Evolutionary conservation across 2,329 filamentous ascomycete species (phyloP), one percentile per base, ranked within the genome.

Genomic region (Aureobasidium leucospermi): DNA sequence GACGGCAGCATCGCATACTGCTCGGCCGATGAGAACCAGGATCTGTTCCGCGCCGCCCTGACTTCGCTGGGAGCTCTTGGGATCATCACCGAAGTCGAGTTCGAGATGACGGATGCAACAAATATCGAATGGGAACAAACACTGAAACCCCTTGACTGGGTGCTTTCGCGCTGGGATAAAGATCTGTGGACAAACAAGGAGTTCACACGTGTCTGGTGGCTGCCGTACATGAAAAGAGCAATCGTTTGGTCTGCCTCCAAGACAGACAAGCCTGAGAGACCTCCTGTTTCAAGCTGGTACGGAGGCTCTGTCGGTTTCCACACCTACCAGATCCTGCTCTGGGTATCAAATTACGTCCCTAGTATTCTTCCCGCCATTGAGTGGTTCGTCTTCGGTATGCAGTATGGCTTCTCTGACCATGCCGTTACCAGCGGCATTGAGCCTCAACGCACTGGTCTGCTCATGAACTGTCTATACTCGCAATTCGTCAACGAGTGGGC

Each of bases 401-500:
- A 97, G 73, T 97, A 96, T 71, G 93, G 93, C 55, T 96, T 96
- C 79, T 79, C 79, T 36, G 83, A 89, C 62, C 85, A 85, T 52
- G 81, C 80, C 3, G 80, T 81, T 56, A 87, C 85, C 42, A 79
- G 81, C n/a, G 93, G 88, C 6, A 83, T 96, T 16, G 88, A 96
- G 73, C 85, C 87, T 23, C 88, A 88, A 63, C 85, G 88, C 61
- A 79, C 87, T 64, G 93, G 91, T 11, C 82, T 97, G 47, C 80
- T 96, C 56, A 93, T 99, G 89, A 94, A 99, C 77, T 99, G 94
- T 69, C 82, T 97, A 6, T 99, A 96, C 78, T 93, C 89, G n/a
- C 94, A 99, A 70, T 96, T 90, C 67, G 94, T 99, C 65, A 96
- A 99, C 72, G 94, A 99, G 72, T 99, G 94, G 94, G 93, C 93